phyloP scores from a whole-genome alignment of 495 filamentous ascomycete species.

The Paragyromitra xinjiangensis region DNA sequence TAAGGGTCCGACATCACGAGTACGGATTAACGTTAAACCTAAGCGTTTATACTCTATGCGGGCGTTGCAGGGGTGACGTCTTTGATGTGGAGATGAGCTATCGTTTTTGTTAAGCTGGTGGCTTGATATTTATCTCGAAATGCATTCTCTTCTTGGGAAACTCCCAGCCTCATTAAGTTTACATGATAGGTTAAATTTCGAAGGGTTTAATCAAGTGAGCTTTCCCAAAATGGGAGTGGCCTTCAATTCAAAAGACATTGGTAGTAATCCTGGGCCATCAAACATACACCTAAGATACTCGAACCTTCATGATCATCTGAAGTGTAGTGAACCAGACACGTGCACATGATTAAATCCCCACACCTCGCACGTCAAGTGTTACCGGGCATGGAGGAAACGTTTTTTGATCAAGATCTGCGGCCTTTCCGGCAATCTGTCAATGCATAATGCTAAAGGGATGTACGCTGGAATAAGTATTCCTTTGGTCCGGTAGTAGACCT shows the following conservation, averaged over 20 bases:
- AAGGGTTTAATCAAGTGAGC: too few relatives aligned
- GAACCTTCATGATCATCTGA: not conserved
- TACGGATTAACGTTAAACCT: not conserved
- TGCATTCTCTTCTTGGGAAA: too few relatives aligned
- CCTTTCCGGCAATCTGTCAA: constrained; percentile 38
- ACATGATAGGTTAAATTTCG: too few relatives aligned
- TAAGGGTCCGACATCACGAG: not conserved
- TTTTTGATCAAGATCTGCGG: constrained; percentile 45
- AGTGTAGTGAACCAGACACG: not conserved
- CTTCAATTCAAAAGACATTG: not conserved
- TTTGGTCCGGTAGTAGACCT: not conserved
- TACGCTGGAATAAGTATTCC: not conserved
- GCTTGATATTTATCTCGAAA: too few relatives aligned
- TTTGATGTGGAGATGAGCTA: too few relatives aligned
- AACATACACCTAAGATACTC: not conserved
- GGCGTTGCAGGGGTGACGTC: too few relatives aligned
- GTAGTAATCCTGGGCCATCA: not conserved
- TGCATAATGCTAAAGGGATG: constrained; percentile 22
- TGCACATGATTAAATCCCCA: not conserved
- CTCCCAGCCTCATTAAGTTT: too few relatives aligned
- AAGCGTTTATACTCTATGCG: too few relatives aligned
- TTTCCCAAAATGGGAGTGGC: too few relatives aligned
- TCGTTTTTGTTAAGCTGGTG: too few relatives aligned
- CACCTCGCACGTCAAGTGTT: not conserved
- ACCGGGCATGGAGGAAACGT: constrained; percentile 35